Conservation (phyloP, 441 rosid genomes). For the Syzygium malaccense region DNA sequence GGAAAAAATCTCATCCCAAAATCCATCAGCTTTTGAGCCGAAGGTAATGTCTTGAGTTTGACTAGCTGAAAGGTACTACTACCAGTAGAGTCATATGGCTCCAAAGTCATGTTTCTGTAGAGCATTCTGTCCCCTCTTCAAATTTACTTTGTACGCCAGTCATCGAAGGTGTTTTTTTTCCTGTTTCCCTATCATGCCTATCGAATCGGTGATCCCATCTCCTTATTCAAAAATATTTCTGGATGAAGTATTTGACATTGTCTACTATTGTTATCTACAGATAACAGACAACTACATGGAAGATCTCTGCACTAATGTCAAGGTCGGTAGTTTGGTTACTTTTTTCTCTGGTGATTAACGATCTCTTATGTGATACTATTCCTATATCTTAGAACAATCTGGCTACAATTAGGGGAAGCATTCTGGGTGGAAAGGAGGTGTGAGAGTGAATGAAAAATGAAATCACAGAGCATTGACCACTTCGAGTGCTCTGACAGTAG, state of each 20-base stretch:
- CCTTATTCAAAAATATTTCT: neutral
- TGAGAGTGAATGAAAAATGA: neutral
- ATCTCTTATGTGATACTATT: accelerated
- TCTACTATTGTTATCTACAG: slow-evolving; percentile 25
- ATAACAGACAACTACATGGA: slow-evolving; percentile 62
- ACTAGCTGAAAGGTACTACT: neutral
- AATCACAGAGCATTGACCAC: neutral
- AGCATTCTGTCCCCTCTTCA: neutral
- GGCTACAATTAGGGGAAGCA: neutral
- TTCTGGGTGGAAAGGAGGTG: neutral
- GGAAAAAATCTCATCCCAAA: slow-evolving; percentile 56
- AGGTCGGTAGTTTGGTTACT: slow-evolving; percentile 36
- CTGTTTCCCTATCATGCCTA: neutral
- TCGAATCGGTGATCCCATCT: neutral
- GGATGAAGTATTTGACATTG: neutral
- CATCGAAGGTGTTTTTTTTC: neutral
- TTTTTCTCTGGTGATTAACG: neutral
- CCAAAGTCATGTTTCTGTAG: neutral
- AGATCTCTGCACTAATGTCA: slow-evolving; percentile 58
- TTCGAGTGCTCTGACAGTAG: neutral
- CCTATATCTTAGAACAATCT: neutral
- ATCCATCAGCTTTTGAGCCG: slow-evolving; percentile 44
- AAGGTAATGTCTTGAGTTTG: slow-evolving; percentile 33
- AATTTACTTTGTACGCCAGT: neutral
- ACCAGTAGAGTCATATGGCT: neutral